These are phyloP conservation scores for Trichophyton benhamiae DNA, from an alignment of 2,329 filamentous ascomycete genomes.

Conservation along the genomic window DNA sequence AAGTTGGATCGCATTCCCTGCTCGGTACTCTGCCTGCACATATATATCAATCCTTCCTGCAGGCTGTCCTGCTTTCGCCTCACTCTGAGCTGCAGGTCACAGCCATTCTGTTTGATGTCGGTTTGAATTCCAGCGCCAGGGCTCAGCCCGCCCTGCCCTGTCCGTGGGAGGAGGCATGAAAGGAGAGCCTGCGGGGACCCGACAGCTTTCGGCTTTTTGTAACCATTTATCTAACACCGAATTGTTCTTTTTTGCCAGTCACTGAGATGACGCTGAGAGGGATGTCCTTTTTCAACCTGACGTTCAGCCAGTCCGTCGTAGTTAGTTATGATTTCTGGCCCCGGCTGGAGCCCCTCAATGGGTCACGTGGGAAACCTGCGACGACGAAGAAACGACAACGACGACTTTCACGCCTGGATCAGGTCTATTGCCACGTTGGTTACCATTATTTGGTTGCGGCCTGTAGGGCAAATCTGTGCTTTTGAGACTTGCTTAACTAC, in stretches of 20 bases:
- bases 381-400: too few species aligned
- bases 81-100: not conserved
- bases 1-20: not conserved
- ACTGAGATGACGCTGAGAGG: too few species aligned
- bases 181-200: not conserved
- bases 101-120: not conserved
- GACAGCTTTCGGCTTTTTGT: not conserved
- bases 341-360: too few species aligned
- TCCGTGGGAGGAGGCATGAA: not conserved
- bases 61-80: not conserved
- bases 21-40: not conserved
- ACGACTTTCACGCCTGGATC: too few species aligned
- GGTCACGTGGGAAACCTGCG: too few species aligned
- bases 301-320: too few species aligned
- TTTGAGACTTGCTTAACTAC: too few species aligned
- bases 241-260: not conserved
- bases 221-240: not conserved
- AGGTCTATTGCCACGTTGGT: too few species aligned
- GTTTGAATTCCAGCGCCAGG: not conserved
- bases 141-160: not conserved
- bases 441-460: too few species aligned
- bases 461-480: too few species aligned
- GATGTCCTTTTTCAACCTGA: too few species aligned
- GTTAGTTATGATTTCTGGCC: too few species aligned
- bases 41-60: not conserved